Conservation (phyloP, 2,329 filamentous ascomycete species). For the Fusarium keratoplasticum region DNA sequence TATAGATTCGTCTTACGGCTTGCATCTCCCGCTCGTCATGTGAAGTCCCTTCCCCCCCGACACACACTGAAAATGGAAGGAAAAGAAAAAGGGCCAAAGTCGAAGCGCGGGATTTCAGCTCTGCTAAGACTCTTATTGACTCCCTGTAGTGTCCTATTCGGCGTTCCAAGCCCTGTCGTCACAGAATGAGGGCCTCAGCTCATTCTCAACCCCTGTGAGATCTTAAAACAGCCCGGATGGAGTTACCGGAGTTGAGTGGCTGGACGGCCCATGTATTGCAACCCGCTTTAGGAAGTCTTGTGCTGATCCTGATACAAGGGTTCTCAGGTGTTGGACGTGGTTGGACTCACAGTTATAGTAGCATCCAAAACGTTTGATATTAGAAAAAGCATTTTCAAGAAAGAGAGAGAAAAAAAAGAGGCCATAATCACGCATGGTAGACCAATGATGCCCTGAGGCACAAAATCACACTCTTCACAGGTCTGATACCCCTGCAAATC, state of each 20-base stretch:
- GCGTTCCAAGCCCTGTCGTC: background rate
- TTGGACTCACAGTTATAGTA: background rate
- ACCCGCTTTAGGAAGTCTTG: background rate
- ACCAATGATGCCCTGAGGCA: background rate
- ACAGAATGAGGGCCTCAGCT: background rate
- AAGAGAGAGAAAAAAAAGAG: background rate
- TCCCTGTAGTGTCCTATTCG: background rate
- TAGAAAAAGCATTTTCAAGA: background rate
- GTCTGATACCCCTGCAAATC: background rate
- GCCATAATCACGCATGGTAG: background rate
- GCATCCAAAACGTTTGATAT: background rate
- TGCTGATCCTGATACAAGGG: background rate
- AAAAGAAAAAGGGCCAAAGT: background rate
- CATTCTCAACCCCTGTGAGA: background rate
- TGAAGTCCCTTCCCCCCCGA: background rate
- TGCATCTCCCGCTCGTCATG: background rate
- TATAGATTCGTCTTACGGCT: background rate
- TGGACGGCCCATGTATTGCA: background rate
- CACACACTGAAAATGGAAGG: background rate
- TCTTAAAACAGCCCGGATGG: background rate
- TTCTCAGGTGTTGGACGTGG: background rate
- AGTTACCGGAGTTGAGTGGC: background rate
- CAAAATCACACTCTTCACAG: background rate
- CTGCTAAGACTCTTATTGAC: background rate
- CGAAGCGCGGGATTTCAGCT: background rate